Base-by-base conservation (phyloP, 2,329 filamentous ascomycete genomes). In the Diplodia scrobiculata region DNA sequence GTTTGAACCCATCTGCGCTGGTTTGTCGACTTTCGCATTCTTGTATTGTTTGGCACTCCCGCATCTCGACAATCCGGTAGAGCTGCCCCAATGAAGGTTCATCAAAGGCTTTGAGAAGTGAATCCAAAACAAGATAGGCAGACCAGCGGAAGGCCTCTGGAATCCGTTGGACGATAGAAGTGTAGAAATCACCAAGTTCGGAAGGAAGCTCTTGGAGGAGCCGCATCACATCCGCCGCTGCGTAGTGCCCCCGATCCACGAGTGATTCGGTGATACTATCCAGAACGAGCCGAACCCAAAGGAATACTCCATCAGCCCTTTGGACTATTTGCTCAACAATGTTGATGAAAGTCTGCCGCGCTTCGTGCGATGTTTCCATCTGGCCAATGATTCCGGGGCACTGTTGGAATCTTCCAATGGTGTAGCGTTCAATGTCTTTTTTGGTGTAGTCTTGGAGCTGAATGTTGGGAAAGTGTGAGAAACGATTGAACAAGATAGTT, bases 361-460 rank as follows among this genome's bases (percentile, higher is more conserved):
- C 3, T 27, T 27, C 2, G 0, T 25, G 5, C 13, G 41, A 5
- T 50, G 11, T 2, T 34, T 9, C 36, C 3, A 6, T 48, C 54
- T 41, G 2, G 17, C 51, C 21, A 11, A 29, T 1, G 9, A 65
- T 17, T 7, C 29, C 7, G 1, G 41, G 13, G 29, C 29, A 34
- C n/a, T 58, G 3, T n/a, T 19, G 19, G 5, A 69, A 36, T 2
- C 62, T 66, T 5, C 68, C 64, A 1, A 48, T n/a, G 0, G 67
- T 62, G 53, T 67, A 72, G 1, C 4, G 10, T 3, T n/a, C 5
- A 6, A 70, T 72, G 17, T 71, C 71, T 0, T 64, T 29, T 2
- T 29, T n/a, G 13, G 68, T 71, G 2, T 69, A 25, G 10, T 68
- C 63, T 41, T 72, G 47, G 3, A 71, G 32, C 17, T 48, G 59